Conservation (phyloP, 2,329 filamentous ascomycete species). For the Pseudomassariella vexata region DNA sequence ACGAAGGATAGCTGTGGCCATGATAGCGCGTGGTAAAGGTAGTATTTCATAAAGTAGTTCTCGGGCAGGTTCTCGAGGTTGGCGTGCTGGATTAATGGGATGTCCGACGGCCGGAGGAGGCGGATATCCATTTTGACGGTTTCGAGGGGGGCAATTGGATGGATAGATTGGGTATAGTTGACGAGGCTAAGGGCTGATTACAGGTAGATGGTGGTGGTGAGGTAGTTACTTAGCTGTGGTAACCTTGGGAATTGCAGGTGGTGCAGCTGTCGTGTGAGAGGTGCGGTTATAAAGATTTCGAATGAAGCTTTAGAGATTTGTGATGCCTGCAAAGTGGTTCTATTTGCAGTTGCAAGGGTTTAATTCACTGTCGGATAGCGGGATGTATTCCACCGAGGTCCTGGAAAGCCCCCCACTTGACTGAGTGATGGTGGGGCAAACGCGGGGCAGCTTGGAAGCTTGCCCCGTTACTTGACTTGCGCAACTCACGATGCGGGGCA, state of each 20-base stretch:
- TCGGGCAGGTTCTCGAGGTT: conserved; percentile 99
- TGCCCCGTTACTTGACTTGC: no score
- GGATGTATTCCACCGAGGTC: conserved; percentile 12
- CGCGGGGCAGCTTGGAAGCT: no score
- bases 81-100: conserved; percentile 90
- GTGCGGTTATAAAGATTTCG: no score
- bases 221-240: no score
- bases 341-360: conserved; percentile 4
- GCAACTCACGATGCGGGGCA: no score
- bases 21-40: conserved; percentile 96
- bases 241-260: no score
- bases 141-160: neutral
- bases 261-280: conserved; percentile 5
- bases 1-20: conserved; percentile 98
- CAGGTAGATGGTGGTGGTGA: no score
- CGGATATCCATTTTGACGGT: conserved; percentile 75
- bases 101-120: conserved; percentile 73
- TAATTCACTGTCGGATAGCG: conserved; percentile 9
- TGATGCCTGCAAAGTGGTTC: no score
- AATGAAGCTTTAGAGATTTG: conserved; percentile 2
- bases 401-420: no score
- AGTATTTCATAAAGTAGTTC: conserved; percentile 99
- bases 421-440: no score
- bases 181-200: no score
- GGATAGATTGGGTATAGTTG: no score